Evolutionary conservation across 176 grass and related monocot species (phyloP).

Genomic region (Thinopyrum elongatum): DNA sequence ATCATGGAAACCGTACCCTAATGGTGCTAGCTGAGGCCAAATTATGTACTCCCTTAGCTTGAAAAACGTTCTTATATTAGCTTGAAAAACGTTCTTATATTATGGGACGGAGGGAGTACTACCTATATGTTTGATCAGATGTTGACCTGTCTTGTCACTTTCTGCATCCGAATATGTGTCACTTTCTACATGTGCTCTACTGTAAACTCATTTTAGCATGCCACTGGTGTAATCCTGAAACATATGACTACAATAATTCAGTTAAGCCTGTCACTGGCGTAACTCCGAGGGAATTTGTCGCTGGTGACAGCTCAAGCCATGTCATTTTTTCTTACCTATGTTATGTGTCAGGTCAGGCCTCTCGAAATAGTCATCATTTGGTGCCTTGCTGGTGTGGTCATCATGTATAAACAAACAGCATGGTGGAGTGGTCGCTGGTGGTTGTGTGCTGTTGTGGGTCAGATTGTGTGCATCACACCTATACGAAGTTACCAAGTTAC

Average conservation of each 20-base stretch:
- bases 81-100: too few relatives aligned
- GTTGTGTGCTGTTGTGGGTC: background rate
- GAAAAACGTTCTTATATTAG: too few relatives aligned
- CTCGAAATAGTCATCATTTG: background rate
- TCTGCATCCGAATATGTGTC: background rate
- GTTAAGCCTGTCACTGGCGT: background rate
- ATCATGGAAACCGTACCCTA: background rate
- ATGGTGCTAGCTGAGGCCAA: background rate
- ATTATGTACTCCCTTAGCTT: too few relatives aligned
- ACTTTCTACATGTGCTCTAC: background rate
- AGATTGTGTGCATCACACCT: too few relatives aligned
- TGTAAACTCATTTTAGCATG: background rate
- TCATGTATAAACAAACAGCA: background rate
- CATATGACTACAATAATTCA: background rate
- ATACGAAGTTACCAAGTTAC: too few relatives aligned
- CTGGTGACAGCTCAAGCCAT: background rate
- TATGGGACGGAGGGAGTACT: too few relatives aligned
- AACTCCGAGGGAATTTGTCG: background rate
- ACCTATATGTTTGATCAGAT: background rate
- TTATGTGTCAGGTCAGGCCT: background rate
- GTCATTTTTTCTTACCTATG: background rate
- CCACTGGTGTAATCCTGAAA: background rate
- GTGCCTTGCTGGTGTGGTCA: background rate
- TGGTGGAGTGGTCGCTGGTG: background rate
- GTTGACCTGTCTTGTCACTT: constrained; percentile 5